phyloP scores from a whole-genome alignment of 176 grass and related monocot species.

The Raddia distichophylla region DNA sequence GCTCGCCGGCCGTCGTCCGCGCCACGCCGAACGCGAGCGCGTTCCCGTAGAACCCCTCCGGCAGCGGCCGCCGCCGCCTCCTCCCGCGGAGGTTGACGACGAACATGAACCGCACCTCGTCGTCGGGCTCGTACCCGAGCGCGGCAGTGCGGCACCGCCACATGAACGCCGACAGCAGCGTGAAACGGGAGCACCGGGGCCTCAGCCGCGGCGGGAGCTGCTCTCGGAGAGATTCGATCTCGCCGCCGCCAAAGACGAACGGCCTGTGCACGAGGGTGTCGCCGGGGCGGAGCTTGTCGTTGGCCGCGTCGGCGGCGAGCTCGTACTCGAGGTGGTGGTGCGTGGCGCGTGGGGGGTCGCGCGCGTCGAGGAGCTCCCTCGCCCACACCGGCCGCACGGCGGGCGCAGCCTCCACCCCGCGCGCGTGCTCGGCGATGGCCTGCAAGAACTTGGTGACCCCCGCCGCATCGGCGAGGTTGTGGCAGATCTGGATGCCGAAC shows the following conservation, averaged over 20 bases:
- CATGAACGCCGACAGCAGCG: slow-evolving; percentile 34
- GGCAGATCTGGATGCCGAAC: slow-evolving; percentile 46
- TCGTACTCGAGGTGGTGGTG: slow-evolving; percentile 45
- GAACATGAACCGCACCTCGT: slow-evolving; percentile 46
- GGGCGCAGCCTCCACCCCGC: slow-evolving; percentile 26
- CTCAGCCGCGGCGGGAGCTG: neutral
- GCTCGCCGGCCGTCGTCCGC: slow-evolving; percentile 31
- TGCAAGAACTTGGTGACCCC: slow-evolving; percentile 38
- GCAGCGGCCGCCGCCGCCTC: slow-evolving; percentile 16
- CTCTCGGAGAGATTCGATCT: slow-evolving; percentile 7
- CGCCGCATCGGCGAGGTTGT: slow-evolving; percentile 44
- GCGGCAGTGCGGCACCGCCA: slow-evolving; percentile 44
- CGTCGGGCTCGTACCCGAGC: slow-evolving; percentile 34
- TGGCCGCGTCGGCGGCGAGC: slow-evolving; percentile 7
- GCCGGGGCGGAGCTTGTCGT: slow-evolving; percentile 25
- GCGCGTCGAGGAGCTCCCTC: slow-evolving; percentile 40
- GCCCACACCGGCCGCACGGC: slow-evolving; percentile 48
- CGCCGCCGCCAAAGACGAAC: slow-evolving; percentile 31
- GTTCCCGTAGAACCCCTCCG: slow-evolving; percentile 58
- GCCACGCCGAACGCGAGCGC: slow-evolving; percentile 42
- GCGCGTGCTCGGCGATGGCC: slow-evolving; percentile 40
- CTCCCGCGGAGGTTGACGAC: slow-evolving; percentile 44
- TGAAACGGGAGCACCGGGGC: slow-evolving; percentile 28
- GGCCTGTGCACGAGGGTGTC: slow-evolving; percentile 26
- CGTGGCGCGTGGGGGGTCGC: neutral